These are phyloP conservation scores for Cutaneotrichosporon cavernicola DNA, from an alignment of 1,284 basidiomycete species.

Conservation along the genomic window DNA sequence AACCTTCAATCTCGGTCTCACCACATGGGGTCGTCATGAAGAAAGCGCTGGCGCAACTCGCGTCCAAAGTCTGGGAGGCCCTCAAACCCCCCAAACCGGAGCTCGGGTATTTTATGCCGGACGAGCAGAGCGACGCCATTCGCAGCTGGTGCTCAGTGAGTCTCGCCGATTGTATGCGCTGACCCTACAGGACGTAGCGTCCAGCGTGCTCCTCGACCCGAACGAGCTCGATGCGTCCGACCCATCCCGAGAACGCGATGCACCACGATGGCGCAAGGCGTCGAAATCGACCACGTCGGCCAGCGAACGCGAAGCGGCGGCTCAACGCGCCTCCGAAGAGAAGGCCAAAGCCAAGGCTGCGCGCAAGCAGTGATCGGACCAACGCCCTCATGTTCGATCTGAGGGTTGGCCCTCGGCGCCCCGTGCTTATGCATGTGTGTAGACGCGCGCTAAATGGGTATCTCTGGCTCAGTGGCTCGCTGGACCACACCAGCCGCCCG, in stretches of 20 bases:
- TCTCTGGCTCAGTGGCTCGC: neutral
- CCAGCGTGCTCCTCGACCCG: slow-evolving; percentile 3
- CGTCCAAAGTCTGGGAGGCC: slow-evolving; percentile 8
- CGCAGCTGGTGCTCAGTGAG: slow-evolving; percentile 1
- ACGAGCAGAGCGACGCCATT: slow-evolving; percentile 7
- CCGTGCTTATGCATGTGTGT: slow-evolving; percentile 6
- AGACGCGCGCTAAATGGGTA: neutral
- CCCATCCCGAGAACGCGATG: neutral
- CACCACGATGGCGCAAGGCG: neutral
- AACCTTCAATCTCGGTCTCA: neutral
- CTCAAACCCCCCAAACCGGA: neutral
- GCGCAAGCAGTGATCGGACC: neutral
- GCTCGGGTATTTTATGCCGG: slow-evolving; percentile 1
- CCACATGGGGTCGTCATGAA: neutral
- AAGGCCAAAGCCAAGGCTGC: neutral
- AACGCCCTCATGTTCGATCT: neutral
- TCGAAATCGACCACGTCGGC: neutral
- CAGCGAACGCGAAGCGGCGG: neutral
- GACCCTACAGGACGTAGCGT: neutral
- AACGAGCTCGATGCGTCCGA: slow-evolving; percentile 1
- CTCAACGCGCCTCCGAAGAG: neutral
- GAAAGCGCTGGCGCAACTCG: slow-evolving; percentile 1
- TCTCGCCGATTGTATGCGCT: neutral
- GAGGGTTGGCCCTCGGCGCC: neutral
- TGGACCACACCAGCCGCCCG: neutral